Evolutionary conservation across 176 grass and related monocot species (phyloP).

Genomic region (Oryza officinalis): DNA sequence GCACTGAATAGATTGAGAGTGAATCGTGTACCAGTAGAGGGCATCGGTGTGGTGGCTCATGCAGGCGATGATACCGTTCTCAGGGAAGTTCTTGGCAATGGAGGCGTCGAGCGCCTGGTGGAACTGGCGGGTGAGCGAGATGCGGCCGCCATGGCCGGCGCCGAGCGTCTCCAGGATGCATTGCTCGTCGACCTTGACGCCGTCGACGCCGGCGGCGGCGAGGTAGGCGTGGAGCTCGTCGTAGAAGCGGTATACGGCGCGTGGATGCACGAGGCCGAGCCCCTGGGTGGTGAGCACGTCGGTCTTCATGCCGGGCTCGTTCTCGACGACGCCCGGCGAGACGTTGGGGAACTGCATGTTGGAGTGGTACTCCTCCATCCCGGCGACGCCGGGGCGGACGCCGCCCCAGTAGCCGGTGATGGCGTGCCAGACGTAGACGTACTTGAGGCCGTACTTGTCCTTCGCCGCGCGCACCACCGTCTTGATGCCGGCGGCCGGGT

Average conservation of each 20-base stretch:
- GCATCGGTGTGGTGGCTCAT: slow-evolving; percentile 98
- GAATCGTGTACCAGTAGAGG: slow-evolving; percentile 67
- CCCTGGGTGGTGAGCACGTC: slow-evolving; percentile 83
- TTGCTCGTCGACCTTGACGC: slow-evolving; percentile 97
- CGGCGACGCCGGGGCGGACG: slow-evolving; percentile 59
- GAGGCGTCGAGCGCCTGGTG: slow-evolving; percentile 91
- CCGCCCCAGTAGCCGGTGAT: slow-evolving; percentile 99
- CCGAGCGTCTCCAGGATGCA: slow-evolving; percentile 92
- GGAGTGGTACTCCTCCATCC: slow-evolving; percentile 69
- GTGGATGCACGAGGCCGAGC: slow-evolving; percentile 80
- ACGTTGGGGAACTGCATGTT: slow-evolving; percentile 72
- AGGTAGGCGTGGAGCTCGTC: slow-evolving; percentile 88
- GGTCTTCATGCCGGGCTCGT: slow-evolving; percentile 80
- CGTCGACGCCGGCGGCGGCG: slow-evolving; percentile 73
- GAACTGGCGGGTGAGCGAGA: slow-evolving; percentile 70
- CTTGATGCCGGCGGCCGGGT: slow-evolving; percentile 64
- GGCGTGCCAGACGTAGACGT: slow-evolving; percentile 96
- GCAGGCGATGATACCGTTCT: slow-evolving; percentile 96
- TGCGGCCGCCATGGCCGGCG: slow-evolving; percentile 69
- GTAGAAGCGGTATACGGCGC: slow-evolving; percentile 90
- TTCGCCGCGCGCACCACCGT: slow-evolving; percentile 69
- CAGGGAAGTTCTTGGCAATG: slow-evolving; percentile 74
- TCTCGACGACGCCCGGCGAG: slow-evolving; percentile 73
- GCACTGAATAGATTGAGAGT: background rate
- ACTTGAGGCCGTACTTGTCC: slow-evolving; percentile 83